Evolutionary conservation across 306 rosid genomes (phyloP).

Genomic region (Acmispon strigosus): DNA sequence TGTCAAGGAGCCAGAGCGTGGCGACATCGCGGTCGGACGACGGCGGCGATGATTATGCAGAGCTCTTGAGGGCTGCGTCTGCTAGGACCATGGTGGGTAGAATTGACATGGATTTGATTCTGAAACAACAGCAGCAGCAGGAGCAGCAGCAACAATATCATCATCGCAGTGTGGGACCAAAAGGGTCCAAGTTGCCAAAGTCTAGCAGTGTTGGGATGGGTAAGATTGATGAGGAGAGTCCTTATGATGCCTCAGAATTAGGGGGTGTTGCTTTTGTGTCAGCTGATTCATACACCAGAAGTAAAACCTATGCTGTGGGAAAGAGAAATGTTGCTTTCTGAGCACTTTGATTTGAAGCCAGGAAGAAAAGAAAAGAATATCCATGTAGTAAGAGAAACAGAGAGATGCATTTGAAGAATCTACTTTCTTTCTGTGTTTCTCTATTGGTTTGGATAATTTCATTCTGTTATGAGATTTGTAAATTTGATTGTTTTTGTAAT

Average conservation of each 20-base stretch:
- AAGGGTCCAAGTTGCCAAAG: conserved; percentile 40
- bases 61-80: conserved; percentile 72
- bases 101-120: conserved; percentile 42
- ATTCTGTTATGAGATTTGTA: background rate
- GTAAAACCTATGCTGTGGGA: conserved; percentile 56
- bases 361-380: no score
- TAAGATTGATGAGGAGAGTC: conserved; percentile 53
- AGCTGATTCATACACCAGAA: conserved; percentile 35
- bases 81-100: conserved; percentile 34
- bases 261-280: background rate
- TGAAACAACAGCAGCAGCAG: conserved; percentile 20
- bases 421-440: background rate
- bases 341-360: background rate
- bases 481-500: background rate
- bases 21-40: conserved; percentile 26
- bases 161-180: background rate
- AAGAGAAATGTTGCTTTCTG: conserved; percentile 18
- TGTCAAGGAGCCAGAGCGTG: conserved; percentile 54
- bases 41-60: conserved; percentile 42
- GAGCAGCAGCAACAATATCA: background rate
- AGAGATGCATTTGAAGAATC: background rate
- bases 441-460: background rate
- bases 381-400: background rate
- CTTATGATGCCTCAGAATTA: conserved; percentile 29
- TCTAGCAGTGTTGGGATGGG: conserved; percentile 60